A percentile compares a stretch with the other conserved stretches of the same genome.
Conservation (phyloP, 2,329 filamentous ascomycete species). For the Phoma sp. region DNA sequence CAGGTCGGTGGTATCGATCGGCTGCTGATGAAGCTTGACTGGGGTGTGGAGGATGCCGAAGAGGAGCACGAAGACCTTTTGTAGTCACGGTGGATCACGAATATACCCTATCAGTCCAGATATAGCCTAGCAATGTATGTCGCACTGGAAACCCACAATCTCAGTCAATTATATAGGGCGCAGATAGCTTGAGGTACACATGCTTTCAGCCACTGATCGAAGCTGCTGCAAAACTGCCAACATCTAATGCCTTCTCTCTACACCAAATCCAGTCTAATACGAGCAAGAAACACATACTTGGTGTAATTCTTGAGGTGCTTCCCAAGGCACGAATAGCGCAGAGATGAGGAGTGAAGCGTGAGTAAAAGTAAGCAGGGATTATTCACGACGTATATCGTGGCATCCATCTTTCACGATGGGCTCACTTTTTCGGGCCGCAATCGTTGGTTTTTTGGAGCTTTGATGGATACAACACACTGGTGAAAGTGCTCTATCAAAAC, state of each 20-base stretch:
- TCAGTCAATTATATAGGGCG: neutral
- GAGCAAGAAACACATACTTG: constrained; percentile 30
- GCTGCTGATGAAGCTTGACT: constrained; percentile 89
- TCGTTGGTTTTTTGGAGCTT: constrained; percentile 39
- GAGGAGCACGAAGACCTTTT: constrained; percentile 29
- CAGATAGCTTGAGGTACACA: neutral
- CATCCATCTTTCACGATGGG: constrained; percentile 40
- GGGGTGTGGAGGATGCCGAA: constrained; percentile 47
- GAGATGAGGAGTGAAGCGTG: constrained; percentile 36
- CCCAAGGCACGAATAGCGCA: constrained; percentile 36
- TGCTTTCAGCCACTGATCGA: neutral
- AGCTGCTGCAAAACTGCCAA: neutral
- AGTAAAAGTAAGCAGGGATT: constrained; percentile 29
- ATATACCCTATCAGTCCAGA: neutral
- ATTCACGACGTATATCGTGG: constrained; percentile 43
- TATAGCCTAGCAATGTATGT: neutral
- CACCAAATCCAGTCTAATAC: constrained; percentile 22
- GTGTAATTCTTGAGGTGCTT: constrained; percentile 22
- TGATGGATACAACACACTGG: constrained; percentile 57
- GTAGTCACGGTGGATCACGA: neutral
- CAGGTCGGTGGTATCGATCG: constrained; percentile 82
- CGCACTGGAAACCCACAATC: neutral
- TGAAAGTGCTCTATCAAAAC: constrained; percentile 57
- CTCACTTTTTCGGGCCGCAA: constrained; percentile 32
- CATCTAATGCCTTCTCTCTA: constrained; percentile 1